Conservation (phyloP, 495 filamentous ascomycete genomes). For the Filosporella fistucella region DNA sequence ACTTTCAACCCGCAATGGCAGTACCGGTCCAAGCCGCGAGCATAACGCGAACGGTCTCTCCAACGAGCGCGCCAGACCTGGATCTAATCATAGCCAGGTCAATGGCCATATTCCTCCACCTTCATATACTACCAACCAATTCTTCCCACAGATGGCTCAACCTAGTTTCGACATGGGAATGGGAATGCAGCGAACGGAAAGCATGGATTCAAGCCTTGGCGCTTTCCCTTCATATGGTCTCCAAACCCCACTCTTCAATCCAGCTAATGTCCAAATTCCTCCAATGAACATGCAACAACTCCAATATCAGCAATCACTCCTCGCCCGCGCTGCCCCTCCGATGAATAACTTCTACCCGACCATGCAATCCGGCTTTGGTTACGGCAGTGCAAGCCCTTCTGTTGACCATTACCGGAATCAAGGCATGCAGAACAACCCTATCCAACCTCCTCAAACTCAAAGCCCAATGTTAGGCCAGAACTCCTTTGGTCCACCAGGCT, state of each 20-base stretch:
- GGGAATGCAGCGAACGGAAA: slow-evolving; percentile 49
- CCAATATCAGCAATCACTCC: slow-evolving; percentile 56
- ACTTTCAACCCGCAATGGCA: slow-evolving; percentile 32
- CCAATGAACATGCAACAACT: slow-evolving; percentile 48
- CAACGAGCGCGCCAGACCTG: slow-evolving; percentile 46
- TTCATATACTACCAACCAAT: slow-evolving; percentile 30
- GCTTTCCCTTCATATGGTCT: slow-evolving; percentile 49
- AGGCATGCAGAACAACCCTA: slow-evolving; percentile 37
- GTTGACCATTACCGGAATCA: slow-evolving; percentile 45
- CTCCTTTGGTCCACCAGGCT: slow-evolving; percentile 41
- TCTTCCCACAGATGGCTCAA: slow-evolving; percentile 34
- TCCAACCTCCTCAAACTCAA: slow-evolving; percentile 26
- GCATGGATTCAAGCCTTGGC: slow-evolving; percentile 49
- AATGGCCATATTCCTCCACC: slow-evolving; percentile 27
- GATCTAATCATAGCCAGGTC: slow-evolving; percentile 45
- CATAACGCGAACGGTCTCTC: slow-evolving; percentile 30
- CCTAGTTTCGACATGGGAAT: slow-evolving; percentile 35
- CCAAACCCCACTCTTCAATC: slow-evolving; percentile 45
- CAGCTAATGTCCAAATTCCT: slow-evolving; percentile 38
- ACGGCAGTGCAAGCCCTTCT: slow-evolving; percentile 37
- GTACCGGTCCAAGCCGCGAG: slow-evolving; percentile 37
- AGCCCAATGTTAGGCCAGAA: slow-evolving; percentile 24
- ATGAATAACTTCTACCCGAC: slow-evolving; percentile 47
- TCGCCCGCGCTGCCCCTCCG: slow-evolving; percentile 43
- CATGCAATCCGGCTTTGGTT: slow-evolving; percentile 43